phyloP scores from a whole-genome alignment of 345 rosid genomes.

The Cardamine resedifolia region DNA sequence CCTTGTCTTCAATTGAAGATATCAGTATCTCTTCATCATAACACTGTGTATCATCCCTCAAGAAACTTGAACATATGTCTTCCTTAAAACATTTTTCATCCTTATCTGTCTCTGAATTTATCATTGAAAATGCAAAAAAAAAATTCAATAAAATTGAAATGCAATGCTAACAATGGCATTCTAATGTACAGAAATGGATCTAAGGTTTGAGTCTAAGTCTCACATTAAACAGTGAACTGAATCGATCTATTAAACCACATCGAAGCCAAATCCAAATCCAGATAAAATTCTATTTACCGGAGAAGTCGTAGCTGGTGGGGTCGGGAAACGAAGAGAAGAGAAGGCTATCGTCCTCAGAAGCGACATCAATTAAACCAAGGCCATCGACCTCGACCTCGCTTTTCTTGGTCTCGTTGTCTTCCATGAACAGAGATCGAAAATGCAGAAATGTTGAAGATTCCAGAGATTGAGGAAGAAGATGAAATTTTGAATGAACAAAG shows the following conservation, averaged over 20 bases:
- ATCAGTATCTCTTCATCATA: conserved; percentile 31
- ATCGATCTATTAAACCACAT: neutral
- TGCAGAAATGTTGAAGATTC: neutral
- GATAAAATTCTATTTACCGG: neutral
- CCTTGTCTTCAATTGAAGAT: conserved; percentile 39
- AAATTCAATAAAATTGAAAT: neutral
- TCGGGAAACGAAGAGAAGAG: conserved; percentile 49
- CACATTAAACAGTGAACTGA: neutral
- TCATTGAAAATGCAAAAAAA: neutral
- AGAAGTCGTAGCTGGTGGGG: conserved; percentile 33
- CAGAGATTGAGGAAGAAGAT: conserved; percentile 4
- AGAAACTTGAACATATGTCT: conserved; percentile 35
- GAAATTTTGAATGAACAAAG: conserved; percentile 13
- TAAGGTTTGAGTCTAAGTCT: neutral
- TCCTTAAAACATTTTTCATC: conserved; percentile 37
- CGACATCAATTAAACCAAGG: conserved; percentile 76
- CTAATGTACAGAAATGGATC: neutral
- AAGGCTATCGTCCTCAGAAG: conserved; percentile 87
- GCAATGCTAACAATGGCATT: neutral
- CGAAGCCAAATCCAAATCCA: neutral
- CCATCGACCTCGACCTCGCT: conserved; percentile 43
- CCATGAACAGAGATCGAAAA: conserved; percentile 45
- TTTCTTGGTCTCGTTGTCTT: conserved; percentile 41
- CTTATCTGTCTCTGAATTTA: conserved; percentile 44
- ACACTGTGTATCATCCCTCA: conserved; percentile 28